Base-by-base conservation (phyloP, 768 basidiomycete genomes). In the Agrocybe praecox region DNA sequence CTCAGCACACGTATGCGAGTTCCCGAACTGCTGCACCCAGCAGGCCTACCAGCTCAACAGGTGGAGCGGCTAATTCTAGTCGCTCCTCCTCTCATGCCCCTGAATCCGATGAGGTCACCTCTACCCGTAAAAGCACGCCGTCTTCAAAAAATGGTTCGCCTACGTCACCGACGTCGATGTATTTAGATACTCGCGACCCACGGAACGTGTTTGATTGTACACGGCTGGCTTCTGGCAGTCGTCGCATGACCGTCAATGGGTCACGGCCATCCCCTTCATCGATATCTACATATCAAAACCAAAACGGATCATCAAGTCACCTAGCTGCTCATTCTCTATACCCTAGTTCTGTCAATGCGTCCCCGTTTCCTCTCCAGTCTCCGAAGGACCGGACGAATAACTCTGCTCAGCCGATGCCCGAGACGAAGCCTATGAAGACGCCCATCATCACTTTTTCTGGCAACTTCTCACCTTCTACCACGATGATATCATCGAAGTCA, bases 1-100 rank as follows among this genome's bases (percentile, higher is more conserved):
- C 66, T 8, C 68, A 69, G 48, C 66, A 64, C 40, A 36, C 67
- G 18, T 69, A 69, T 44, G 66, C 68, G 15, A 69, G 66, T 42
- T 62, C 64, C 21, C 47, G 66, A 14, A 48, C 43, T 21, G 17
- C 40, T 34, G 18, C 21, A 40, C 14, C 57, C 26, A 15, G 56
- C 15, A 23, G 36, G 45, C 36, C 17, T 26, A 24, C 15, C 51
- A 48, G 17, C 34, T 22, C 48, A n/a, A n/a, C 17, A 32, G 40
- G 19, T 36, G 33, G 46, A 17, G 49, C 19, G 26, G 18, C 44
- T 51, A 24, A 43, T 18, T 46, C 51, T 21, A 23, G 40, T 43
- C 59, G 9, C 51, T 54, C 26, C 52, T n/a, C 46, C 42, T 19
- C 57, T 60, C 47, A 56, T 58, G 22, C 59, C 58, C 40, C 61